Evolutionary conservation across 495 filamentous ascomycete species (phyloP).

Genomic region (Parathielavia hyrcaniae): DNA sequence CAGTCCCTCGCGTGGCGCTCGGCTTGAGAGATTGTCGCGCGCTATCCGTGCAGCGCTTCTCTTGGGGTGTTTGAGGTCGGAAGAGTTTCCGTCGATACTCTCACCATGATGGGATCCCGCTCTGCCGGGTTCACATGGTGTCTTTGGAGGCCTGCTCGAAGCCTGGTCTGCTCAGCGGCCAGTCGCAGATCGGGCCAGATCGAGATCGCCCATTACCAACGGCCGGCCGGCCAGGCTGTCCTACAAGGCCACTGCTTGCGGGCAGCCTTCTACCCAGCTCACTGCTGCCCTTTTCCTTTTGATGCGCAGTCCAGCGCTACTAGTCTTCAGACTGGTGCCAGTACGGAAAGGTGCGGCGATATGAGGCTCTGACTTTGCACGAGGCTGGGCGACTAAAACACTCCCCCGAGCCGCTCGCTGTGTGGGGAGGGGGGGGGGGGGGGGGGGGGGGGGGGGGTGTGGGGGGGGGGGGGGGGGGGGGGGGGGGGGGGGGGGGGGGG

Average conservation of each 20-base stretch:
- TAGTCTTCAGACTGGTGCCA: background rate
- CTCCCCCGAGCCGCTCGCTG: slow-evolving; percentile 5
- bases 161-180: slow-evolving; percentile 21
- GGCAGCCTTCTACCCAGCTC: background rate
- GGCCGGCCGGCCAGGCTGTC: slow-evolving; percentile 3
- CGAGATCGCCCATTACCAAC: slow-evolving; percentile 13
- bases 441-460: no score
- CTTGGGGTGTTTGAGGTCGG: background rate
- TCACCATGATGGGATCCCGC: slow-evolving; percentile 22
- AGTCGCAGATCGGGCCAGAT: slow-evolving; percentile 23
- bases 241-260: background rate
- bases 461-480: no score
- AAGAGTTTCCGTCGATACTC: slow-evolving; percentile 13
- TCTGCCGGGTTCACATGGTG: slow-evolving; percentile 23
- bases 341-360: slow-evolving; percentile 7
- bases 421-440: no score
- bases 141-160: slow-evolving; percentile 7
- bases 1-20: slow-evolving; percentile 9
- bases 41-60: slow-evolving; percentile 13
- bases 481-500: no score
- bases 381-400: slow-evolving; percentile 18
- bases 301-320: background rate
- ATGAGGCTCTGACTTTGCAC: slow-evolving; percentile 17
- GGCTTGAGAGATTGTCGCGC: slow-evolving; percentile 23
- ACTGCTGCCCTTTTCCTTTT: background rate